These are phyloP conservation scores for Wallacemonas sp. DNA, from an alignment of 208 protist genomes.

Conservation along the genomic window DNA sequence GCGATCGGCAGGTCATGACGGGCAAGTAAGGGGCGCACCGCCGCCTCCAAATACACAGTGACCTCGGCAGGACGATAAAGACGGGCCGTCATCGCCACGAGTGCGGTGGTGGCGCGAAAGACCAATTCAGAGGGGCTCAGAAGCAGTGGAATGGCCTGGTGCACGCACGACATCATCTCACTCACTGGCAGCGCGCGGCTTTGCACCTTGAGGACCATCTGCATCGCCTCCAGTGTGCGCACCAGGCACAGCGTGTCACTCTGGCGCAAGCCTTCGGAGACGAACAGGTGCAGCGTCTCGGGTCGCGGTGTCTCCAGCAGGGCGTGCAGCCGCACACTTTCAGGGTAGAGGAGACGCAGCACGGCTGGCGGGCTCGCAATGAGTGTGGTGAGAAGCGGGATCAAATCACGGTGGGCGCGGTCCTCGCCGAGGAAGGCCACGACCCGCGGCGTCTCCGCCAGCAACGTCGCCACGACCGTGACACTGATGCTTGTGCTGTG, in stretches of 20 bases:
- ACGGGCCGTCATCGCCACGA: slow-evolving; percentile 59
- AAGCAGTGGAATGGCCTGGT: slow-evolving; percentile 53
- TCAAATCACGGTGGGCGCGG: slow-evolving; percentile 53
- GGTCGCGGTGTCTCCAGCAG: slow-evolving; percentile 31
- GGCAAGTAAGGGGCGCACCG: slow-evolving; percentile 26
- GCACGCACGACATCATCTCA: slow-evolving; percentile 55
- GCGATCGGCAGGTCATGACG: slow-evolving; percentile 8
- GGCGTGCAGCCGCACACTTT: slow-evolving; percentile 56
- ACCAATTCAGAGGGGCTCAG: slow-evolving; percentile 42
- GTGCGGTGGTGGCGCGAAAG: slow-evolving; percentile 39
- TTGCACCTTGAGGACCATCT: slow-evolving; percentile 19
- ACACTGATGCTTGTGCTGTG: slow-evolving; percentile 19
- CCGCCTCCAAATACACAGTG: slow-evolving; percentile 43
- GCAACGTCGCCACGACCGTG: slow-evolving; percentile 37
- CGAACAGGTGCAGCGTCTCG: slow-evolving; percentile 61
- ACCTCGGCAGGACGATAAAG: slow-evolving; percentile 49
- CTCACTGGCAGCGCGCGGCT: background rate
- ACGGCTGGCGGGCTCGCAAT: slow-evolving; percentile 45
- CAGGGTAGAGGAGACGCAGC: slow-evolving; percentile 51
- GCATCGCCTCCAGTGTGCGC: slow-evolving; percentile 47
- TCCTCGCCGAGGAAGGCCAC: slow-evolving; percentile 73
- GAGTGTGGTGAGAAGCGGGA: slow-evolving; percentile 72
- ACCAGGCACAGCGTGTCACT: slow-evolving; percentile 31
- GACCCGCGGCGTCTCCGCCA: slow-evolving; percentile 35
- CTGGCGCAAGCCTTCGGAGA: slow-evolving; percentile 68